Conservation (phyloP, 148 eudicot genomes). For the Nepenthes gracilis region DNA sequence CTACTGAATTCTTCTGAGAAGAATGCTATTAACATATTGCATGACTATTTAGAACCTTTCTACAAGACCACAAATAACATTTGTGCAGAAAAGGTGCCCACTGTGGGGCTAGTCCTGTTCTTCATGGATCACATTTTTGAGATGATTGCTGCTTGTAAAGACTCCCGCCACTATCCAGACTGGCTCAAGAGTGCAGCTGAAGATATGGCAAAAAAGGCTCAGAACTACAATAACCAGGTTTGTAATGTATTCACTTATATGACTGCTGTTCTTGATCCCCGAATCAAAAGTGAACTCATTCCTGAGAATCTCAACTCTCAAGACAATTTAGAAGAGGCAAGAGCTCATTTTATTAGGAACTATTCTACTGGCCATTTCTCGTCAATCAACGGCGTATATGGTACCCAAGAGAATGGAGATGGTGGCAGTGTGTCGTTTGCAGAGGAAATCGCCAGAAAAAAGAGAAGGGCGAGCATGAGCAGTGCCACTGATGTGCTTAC, state of each 20-base stretch:
- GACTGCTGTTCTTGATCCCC: slow-evolving; percentile 78
- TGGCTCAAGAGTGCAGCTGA: slow-evolving; percentile 62
- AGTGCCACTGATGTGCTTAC: slow-evolving; percentile 60
- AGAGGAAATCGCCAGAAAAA: slow-evolving; percentile 85
- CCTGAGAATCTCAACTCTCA: slow-evolving; percentile 61
- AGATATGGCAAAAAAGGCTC: slow-evolving; percentile 48
- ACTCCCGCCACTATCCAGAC: slow-evolving; percentile 62
- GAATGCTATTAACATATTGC: slow-evolving; percentile 47
- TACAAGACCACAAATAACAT: slow-evolving; percentile 68
- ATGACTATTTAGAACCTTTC: slow-evolving; percentile 64
- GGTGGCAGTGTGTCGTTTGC: slow-evolving; percentile 65
- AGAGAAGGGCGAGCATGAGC: slow-evolving; percentile 48
- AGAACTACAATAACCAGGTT: slow-evolving; percentile 48
- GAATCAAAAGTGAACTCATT: slow-evolving; percentile 70
- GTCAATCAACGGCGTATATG: slow-evolving; percentile 27
- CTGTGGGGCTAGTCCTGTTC: slow-evolving; percentile 66
- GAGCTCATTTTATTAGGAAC: slow-evolving; percentile 51
- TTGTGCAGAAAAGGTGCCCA: slow-evolving; percentile 47
- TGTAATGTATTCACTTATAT: slow-evolving; percentile 62
- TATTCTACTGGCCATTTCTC: slow-evolving; percentile 47
- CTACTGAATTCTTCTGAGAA: slow-evolving; percentile 52
- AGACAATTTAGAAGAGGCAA: slow-evolving; percentile 52
- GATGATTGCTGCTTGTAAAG: slow-evolving; percentile 49
- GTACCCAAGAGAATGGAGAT: slow-evolving; percentile 34
- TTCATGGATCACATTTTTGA: slow-evolving; percentile 92